Evolutionary conservation across 2,329 filamentous ascomycete genomes (phyloP), one percentile per base, ranked within the genome.

Genomic region (Arthrobotrys sphaeroides): DNA sequence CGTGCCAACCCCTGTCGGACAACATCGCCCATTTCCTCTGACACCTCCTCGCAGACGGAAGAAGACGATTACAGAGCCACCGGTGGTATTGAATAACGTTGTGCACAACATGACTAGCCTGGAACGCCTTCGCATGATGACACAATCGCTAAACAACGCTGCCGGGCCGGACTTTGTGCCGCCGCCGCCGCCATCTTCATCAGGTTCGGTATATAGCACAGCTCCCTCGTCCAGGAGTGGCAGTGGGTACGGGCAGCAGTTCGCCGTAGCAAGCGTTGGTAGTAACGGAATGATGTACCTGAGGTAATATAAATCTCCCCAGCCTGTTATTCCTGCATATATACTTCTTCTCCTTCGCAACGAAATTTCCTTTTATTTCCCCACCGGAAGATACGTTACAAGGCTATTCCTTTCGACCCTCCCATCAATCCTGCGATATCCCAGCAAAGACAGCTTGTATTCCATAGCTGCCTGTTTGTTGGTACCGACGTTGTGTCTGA

Each of bases 261-360:
- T 77, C 49, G 22, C 73, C 20, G 73, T 77, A 13, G 73, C 73
- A 18, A 77, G 73, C 60, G 73, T 77, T 77, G 73, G 73, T 9
- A 77, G 67, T 26, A 77, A 77, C 45, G 73, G 73, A 49, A 77
- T 77, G 73, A 70, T 77, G 67, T 77, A 77, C 67, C 67, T 77
- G 9, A 77, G 73, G 73, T 77, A 77, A 72, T 61, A 31, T 67
- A 60, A 53, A 26, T 20, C 28, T 51, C 24, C 51, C 59, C 66
- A 55, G 61, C 66, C 22, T 22, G 40, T 66, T 64, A 49, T 55
- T 22, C 51, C 40, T 43, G 28, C 5, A 12, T 22, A 51, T 65
- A 40, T 53, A 18, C 33, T 33, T 33, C 31, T n/a, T n/a, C n/a
- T n/a, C n/a, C n/a, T n/a, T n/a, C n/a, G n/a, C n/a, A n/a, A n/a